phyloP scores from a whole-genome alignment of 768 basidiomycete genomes.

The Cubamyces sp. region DNA sequence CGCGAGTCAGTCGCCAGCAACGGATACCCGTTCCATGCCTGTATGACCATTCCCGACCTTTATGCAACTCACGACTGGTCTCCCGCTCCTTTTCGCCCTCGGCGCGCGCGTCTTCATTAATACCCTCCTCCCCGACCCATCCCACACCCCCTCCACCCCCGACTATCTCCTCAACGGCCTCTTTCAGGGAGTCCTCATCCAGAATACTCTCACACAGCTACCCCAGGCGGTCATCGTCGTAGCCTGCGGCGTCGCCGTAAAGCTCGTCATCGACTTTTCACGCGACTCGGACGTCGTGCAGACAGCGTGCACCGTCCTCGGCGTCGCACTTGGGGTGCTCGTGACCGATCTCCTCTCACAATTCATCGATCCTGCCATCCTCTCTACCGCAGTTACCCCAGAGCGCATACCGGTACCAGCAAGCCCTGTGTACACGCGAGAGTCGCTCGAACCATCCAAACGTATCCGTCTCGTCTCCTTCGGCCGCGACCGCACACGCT shows the following conservation, averaged over 20 bases:
- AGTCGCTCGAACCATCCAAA: constrained; percentile 22
- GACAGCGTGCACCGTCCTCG: constrained; percentile 63
- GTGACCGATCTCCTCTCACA: constrained; percentile 74
- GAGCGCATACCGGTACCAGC: constrained; percentile 4
- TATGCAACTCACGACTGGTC: constrained; percentile 57
- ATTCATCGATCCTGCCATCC: constrained; percentile 48
- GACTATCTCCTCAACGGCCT: constrained; percentile 70
- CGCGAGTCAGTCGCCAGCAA: constrained; percentile 26
- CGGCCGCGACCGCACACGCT: constrained; percentile 29
- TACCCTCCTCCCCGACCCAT: constrained; percentile 45
- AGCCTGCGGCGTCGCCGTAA: constrained; percentile 58
- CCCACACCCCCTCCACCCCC: constrained; percentile 47
- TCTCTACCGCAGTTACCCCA: neutral
- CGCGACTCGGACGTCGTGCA: constrained; percentile 55
- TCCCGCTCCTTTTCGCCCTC: constrained; percentile 73
- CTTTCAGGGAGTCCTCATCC: constrained; percentile 77
- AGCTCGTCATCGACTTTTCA: constrained; percentile 67
- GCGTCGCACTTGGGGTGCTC: constrained; percentile 69
- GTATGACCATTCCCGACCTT: constrained; percentile 28
- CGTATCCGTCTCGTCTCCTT: constrained; percentile 36
- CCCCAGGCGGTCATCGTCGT: constrained; percentile 58
- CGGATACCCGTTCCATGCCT: constrained; percentile 24
- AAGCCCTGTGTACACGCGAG: constrained; percentile 9
- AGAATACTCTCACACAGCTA: constrained; percentile 62
- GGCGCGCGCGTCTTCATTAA: constrained; percentile 74